Evolutionary conservation across 139 green algal species (phyloP).

Genomic region (Medakamo hakoo): DNA sequence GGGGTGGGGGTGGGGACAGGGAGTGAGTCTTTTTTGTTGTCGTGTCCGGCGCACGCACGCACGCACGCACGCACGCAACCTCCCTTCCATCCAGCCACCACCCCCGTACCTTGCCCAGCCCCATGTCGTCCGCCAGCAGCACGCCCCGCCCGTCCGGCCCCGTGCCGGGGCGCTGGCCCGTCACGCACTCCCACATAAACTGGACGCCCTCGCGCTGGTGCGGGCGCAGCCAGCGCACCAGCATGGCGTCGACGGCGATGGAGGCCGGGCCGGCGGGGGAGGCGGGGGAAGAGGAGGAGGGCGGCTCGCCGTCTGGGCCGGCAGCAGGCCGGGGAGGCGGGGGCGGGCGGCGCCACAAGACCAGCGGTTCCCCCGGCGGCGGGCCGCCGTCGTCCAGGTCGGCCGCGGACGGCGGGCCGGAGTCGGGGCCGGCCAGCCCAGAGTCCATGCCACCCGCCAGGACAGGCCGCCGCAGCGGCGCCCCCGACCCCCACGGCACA

Average conservation of each 20-base stretch:
- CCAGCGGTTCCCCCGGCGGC: constrained; percentile 41
- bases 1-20: neutral
- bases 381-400: constrained; percentile 9
- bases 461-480: constrained; percentile 17
- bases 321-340: no score
- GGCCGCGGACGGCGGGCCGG: neutral
- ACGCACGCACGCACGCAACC: no score
- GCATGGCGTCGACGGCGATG: constrained; percentile 67
- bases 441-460: neutral
- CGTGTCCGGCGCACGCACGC: no score
- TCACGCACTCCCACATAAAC: constrained; percentile 99
- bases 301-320: no score
- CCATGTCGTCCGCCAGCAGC: constrained; percentile 96
- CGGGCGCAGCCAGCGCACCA: constrained; percentile 69
- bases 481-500: constrained; percentile 60
- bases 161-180: constrained; percentile 44
- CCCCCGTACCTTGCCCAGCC: constrained; percentile 28
- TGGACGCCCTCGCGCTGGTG: constrained; percentile 92
- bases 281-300: no score
- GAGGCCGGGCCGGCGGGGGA: constrained; percentile 1
- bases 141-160: constrained; percentile 47
- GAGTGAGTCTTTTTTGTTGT: neutral
- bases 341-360: constrained; percentile 51
- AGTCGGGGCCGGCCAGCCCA: neutral
- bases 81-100: constrained; percentile 1